Evolutionary conservation across 1,139 yeast genomes (phyloP).

Genomic region (Williopsis jadinii): DNA sequence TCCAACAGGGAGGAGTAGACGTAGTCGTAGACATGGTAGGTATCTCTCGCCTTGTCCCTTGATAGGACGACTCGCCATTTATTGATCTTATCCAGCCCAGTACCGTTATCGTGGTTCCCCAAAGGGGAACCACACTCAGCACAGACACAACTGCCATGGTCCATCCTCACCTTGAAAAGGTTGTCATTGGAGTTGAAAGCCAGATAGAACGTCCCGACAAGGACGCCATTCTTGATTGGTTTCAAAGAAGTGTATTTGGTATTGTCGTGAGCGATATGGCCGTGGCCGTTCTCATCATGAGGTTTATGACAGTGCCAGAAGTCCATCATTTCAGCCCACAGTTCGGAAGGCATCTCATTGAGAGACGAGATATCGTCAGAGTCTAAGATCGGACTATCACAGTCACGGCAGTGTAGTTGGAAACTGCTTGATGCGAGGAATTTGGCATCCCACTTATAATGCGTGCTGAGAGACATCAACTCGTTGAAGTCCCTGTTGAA

Average conservation of each 20-base stretch:
- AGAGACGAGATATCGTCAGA: slow-evolving; percentile 29
- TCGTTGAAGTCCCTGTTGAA: slow-evolving; percentile 14
- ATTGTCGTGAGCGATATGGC: slow-evolving; percentile 4
- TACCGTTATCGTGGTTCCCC: slow-evolving; percentile 30
- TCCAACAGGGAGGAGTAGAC: slow-evolving; percentile 37
- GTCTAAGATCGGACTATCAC: slow-evolving; percentile 27
- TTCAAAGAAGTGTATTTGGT: slow-evolving; percentile 27
- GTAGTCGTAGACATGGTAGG: slow-evolving; percentile 30
- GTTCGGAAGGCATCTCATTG: slow-evolving; percentile 79
- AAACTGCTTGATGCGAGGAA: slow-evolving; percentile 20
- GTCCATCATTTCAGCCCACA: slow-evolving; percentile 95
- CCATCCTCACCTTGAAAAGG: background rate
- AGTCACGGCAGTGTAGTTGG: slow-evolving; percentile 26
- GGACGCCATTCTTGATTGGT: slow-evolving; percentile 39
- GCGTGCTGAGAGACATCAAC: slow-evolving; percentile 14
- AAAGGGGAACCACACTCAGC: slow-evolving; percentile 26
- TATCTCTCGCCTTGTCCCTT: slow-evolving; percentile 14
- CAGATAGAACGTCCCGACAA: slow-evolving; percentile 56
- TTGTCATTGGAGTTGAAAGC: slow-evolving; percentile 31
- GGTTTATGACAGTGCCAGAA: slow-evolving; percentile 99
- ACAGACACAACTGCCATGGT: slow-evolving; percentile 23
- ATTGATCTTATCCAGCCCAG: slow-evolving; percentile 34
- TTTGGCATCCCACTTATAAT: slow-evolving; percentile 22
- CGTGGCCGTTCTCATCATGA: slow-evolving; percentile 10
- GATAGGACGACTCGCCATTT: slow-evolving; percentile 54